Percentiles rank a stretch among this genome's conserved stretches.
Evolutionary conservation across 1,284 basidiomycete species (phyloP).

Genomic region (Ganoderma boninense): DNA sequence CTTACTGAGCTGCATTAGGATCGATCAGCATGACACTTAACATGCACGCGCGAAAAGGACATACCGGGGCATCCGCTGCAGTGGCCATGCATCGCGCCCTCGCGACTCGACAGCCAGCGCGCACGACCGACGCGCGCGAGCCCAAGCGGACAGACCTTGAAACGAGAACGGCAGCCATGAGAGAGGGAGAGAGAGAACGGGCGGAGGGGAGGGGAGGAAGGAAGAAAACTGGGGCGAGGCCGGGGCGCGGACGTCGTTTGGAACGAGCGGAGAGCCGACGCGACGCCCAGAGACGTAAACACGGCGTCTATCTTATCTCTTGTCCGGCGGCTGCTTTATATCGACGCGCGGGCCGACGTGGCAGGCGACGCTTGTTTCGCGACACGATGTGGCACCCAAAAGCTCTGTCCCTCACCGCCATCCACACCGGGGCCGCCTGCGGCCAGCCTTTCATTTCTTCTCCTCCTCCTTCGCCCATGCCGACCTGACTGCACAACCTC

Average conservation of each 20-base stretch:
- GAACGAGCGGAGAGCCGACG: slow-evolving; percentile 17
- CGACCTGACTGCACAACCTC: slow-evolving; percentile 19
- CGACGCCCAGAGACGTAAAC: background rate
- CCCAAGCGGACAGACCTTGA: slow-evolving; percentile 12
- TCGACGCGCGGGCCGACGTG: slow-evolving; percentile 21
- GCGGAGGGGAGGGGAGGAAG: background rate
- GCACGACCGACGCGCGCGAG: slow-evolving; percentile 3
- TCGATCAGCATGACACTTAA: background rate
- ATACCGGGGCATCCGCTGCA: slow-evolving; percentile 11
- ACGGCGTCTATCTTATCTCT: slow-evolving; percentile 21
- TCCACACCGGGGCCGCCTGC: background rate
- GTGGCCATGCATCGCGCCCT: slow-evolving; percentile 21
- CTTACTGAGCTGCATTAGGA: slow-evolving; percentile 49
- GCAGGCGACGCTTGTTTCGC: slow-evolving; percentile 13
- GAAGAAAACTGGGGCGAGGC: background rate
- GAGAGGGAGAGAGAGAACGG: background rate
- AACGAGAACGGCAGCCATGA: slow-evolving; percentile 6
- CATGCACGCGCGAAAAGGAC: background rate
- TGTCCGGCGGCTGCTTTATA: slow-evolving; percentile 4
- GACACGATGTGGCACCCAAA: background rate
- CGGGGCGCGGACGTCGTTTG: slow-evolving; percentile 1
- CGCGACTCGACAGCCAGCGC: slow-evolving; percentile 5
- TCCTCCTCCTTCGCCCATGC: slow-evolving; percentile 22
- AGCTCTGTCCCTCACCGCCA: slow-evolving; percentile 6
- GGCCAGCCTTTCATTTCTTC: slow-evolving; percentile 3